Percentiles rank a stretch among this genome's conserved stretches.
These are phyloP conservation scores for Diddensiella caesifluorescens DNA, from an alignment of 805 yeast genomes.

Conservation along the genomic window DNA sequence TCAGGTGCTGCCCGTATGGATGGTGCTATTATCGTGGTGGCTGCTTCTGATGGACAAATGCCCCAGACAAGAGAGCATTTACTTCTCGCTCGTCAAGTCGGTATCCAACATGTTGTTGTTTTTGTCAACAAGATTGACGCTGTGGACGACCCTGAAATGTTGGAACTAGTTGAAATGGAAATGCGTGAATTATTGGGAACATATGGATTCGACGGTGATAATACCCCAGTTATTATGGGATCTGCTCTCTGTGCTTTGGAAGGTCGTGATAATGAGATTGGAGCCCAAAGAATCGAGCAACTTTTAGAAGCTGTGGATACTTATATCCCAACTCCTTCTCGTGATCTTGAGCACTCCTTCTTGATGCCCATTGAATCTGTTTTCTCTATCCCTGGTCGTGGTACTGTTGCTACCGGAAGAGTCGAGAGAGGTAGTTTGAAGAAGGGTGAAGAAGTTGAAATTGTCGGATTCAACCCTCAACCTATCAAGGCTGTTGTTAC, in stretches of 20 bases:
- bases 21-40: slow-evolving; percentile 98
- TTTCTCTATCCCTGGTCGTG: slow-evolving; percentile 98
- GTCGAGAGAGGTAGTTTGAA: slow-evolving; percentile 96
- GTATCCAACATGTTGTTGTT: slow-evolving; percentile 95
- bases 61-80: slow-evolving; percentile 99
- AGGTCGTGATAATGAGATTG: slow-evolving; percentile 83
- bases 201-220: slow-evolving; percentile 97
- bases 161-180: slow-evolving; percentile 99
- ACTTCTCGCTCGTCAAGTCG: slow-evolving; percentile 97
- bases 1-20: slow-evolving; percentile 99
- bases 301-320: slow-evolving; percentile 90
- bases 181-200: slow-evolving; percentile 91
- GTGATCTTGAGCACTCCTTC: slow-evolving; percentile 96
- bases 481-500: slow-evolving; percentile 93
- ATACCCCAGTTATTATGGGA: slow-evolving; percentile 97
- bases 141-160: slow-evolving; percentile 97
- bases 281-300: slow-evolving; percentile 74
- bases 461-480: slow-evolving; percentile 84
- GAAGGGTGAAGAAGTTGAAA: slow-evolving; percentile 98
- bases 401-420: slow-evolving; percentile 98
- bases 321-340: slow-evolving; percentile 90
- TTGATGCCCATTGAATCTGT: slow-evolving; percentile 96
- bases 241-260: slow-evolving; percentile 97
- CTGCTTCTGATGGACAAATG: slow-evolving; percentile 99
- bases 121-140: slow-evolving; percentile 98